Percentiles rank a stretch among this genome's conserved stretches.
phyloP scores from a whole-genome alignment of 768 basidiomycete genomes.

The Galerina marginata region DNA sequence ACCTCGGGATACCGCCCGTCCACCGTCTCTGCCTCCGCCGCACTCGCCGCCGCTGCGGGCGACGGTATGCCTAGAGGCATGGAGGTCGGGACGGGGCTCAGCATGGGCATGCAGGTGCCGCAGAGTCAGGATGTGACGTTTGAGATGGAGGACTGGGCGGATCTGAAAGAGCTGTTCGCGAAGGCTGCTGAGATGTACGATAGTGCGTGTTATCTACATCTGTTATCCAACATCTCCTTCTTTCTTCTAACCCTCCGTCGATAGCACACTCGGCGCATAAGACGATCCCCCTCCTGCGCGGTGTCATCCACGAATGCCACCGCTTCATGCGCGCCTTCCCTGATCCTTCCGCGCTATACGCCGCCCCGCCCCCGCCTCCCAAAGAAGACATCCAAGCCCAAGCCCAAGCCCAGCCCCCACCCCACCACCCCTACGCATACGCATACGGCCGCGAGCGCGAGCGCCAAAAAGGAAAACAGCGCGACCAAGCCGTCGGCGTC shows the following conservation, averaged over 20 bases:
- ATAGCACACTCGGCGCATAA: conserved; percentile 52
- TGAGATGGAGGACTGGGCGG: conserved; percentile 65
- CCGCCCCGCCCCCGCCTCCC: conserved; percentile 15
- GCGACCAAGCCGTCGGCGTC: no score
- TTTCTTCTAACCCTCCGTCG: neutral
- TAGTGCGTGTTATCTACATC: conserved; percentile 40
- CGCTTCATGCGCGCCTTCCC: conserved; percentile 59
- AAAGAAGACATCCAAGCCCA: no score
- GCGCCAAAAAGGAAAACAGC: no score
- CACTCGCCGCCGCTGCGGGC: conserved; percentile 24
- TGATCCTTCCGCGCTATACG: conserved; percentile 61
- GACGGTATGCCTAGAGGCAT: neutral
- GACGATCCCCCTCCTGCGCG: conserved; percentile 60
- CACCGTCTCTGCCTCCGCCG: conserved; percentile 8
- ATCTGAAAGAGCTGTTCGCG: conserved; percentile 66
- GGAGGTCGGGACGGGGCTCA: no score
- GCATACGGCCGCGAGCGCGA: no score
- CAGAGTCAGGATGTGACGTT: conserved; percentile 24
- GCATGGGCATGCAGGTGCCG: conserved; percentile 1
- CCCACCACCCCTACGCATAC: no score
- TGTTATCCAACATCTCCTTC: neutral
- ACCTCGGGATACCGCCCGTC: neutral
- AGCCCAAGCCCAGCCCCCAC: no score
- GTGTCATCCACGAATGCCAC: conserved; percentile 71
- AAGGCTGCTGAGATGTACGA: conserved; percentile 65